phyloP scores from a whole-genome alignment of 2,329 filamentous ascomycete species.

The Hymenoscyphus occultus region DNA sequence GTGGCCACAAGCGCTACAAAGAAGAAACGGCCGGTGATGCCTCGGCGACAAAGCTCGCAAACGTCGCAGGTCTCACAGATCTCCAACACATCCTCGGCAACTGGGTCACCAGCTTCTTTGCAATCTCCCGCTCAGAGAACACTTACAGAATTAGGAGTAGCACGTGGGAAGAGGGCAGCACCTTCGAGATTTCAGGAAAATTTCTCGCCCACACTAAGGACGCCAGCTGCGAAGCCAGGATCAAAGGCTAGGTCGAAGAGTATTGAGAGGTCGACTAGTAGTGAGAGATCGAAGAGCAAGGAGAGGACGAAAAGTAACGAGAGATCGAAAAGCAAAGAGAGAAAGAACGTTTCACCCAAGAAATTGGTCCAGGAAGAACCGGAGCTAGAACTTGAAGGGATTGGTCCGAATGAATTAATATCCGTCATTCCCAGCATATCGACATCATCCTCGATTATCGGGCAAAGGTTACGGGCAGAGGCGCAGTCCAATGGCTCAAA shows the following conservation, averaged over 20 bases:
- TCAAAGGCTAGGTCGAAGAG: background rate
- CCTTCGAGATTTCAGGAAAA: constrained; percentile 24
- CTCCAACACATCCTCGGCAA: background rate
- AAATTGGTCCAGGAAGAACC: background rate
- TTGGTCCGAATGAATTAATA: background rate
- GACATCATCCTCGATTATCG: background rate
- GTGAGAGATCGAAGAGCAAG: background rate
- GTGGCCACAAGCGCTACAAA: constrained; percentile 43
- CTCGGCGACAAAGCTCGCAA: constrained; percentile 48
- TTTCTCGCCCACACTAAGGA: constrained; percentile 18
- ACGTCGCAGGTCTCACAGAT: constrained; percentile 29
- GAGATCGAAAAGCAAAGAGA: background rate
- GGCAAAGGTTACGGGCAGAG: background rate
- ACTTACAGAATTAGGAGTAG: constrained; percentile 10
- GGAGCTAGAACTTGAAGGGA: background rate
- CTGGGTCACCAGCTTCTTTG: constrained; percentile 5
- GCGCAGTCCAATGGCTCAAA: background rate
- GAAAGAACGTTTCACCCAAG: background rate
- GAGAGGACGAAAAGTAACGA: background rate
- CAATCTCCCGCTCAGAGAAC: constrained; percentile 13
- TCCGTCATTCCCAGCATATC: background rate
- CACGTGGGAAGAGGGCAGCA: constrained; percentile 10
- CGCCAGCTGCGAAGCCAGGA: background rate
- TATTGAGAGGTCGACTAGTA: background rate
- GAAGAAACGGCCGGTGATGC: constrained; percentile 47